Percentiles rank a stretch among this genome's conserved stretches.
Conservation (phyloP, 177 flowering plant genomes). For the Telopea speciosissima region DNA sequence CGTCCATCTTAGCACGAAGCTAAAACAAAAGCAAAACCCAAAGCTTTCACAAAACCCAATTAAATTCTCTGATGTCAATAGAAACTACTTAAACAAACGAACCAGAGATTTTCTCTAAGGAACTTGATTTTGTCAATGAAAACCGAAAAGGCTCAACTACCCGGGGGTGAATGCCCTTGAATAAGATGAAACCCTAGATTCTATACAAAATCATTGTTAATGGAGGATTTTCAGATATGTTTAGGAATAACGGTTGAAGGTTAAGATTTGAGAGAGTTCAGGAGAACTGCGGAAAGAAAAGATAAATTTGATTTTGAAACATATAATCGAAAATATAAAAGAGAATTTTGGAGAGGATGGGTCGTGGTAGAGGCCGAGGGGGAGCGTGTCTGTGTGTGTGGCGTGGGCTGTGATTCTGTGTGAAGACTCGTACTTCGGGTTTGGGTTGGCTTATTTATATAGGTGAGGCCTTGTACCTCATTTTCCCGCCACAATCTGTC, state of each 20-base stretch:
- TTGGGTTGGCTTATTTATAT: not conserved
- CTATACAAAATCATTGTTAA: not conserved
- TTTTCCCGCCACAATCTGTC: slow-evolving; percentile 30
- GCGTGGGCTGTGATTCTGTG: no score
- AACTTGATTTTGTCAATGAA: not conserved
- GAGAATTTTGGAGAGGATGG: no score
- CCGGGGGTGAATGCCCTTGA: not conserved
- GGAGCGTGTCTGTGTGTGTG: no score
- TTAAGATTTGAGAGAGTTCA: not conserved
- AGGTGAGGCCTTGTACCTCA: slow-evolving; percentile 13
- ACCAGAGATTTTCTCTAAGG: not conserved
- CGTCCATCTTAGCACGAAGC: slow-evolving; percentile 37
- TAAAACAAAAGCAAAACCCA: not conserved
- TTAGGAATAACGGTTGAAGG: not conserved
- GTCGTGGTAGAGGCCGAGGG: no score
- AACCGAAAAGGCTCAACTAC: not conserved
- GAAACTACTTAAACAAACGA: no score
- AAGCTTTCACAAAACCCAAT: not conserved
- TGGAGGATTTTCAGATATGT: not conserved
- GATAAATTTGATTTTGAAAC: not conserved
- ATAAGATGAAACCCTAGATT: not conserved
- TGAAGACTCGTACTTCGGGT: not conserved
- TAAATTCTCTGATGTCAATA: no score
- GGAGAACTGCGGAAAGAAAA: not conserved
- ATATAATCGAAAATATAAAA: not conserved